phyloP scores from a whole-genome alignment of 192 early-diverging fungal species.

The Fimicolochytrium jonesii region DNA sequence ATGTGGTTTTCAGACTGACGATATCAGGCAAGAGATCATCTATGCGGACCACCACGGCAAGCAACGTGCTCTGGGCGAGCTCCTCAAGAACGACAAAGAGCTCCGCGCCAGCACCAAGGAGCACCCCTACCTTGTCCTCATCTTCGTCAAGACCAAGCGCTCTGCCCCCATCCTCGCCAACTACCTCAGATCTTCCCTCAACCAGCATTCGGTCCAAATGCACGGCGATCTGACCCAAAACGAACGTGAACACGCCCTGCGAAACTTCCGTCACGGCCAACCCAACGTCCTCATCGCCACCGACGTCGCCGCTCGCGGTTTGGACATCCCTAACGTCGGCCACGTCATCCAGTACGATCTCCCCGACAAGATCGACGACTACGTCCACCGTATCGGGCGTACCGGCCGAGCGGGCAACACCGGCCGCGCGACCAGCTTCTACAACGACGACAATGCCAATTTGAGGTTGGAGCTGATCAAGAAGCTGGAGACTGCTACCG shows the following conservation, averaged over 20 bases:
- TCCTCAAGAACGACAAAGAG: constrained; percentile 44
- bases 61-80: constrained; percentile 75
- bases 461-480: constrained; percentile 79
- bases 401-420: constrained; percentile 97
- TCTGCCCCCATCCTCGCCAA: constrained; percentile 78
- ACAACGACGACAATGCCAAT: constrained; percentile 81
- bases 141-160: constrained; percentile 96
- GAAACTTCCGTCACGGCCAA: constrained; percentile 84
- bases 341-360: constrained; percentile 82
- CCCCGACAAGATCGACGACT: constrained; percentile 97
- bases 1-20: constrained; percentile 58
- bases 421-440: constrained; percentile 92
- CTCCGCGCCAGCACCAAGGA: constrained; percentile 25
- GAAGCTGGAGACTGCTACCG: constrained; percentile 74
- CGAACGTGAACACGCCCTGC: constrained; percentile 74
- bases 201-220: constrained; percentile 76
- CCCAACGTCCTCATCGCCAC: constrained; percentile 93
- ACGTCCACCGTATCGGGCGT: constrained; percentile 96
- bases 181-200: constrained; percentile 58
- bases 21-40: constrained; percentile 86
- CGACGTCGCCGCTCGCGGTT: constrained; percentile 86
- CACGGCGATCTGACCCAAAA: constrained; percentile 85
- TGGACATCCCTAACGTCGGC: constrained; percentile 90
- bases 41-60: constrained; percentile 91
- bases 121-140: constrained; percentile 67